These are phyloP conservation scores for Fusarium azukiicola DNA, from an alignment of 2,329 filamentous ascomycete species.

Conservation along the genomic window DNA sequence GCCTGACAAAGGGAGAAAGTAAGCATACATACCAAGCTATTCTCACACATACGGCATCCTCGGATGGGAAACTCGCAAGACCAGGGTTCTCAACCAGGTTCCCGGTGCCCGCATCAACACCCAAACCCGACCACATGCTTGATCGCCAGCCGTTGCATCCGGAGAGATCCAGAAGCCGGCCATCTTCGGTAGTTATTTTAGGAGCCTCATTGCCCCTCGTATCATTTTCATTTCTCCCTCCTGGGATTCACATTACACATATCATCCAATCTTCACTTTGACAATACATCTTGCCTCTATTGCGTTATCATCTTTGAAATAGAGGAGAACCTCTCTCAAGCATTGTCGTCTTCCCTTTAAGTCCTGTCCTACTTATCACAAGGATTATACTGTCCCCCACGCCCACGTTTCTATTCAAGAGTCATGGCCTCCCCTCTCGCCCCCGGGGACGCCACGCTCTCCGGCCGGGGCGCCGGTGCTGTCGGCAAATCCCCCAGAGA, in stretches of 20 bases:
- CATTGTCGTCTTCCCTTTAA: background rate
- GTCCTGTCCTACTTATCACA: background rate
- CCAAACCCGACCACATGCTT: constrained; percentile 36
- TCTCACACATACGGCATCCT: constrained; percentile 48
- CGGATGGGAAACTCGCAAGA: constrained; percentile 35
- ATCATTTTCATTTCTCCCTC: constrained; percentile 12
- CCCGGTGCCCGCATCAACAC: constrained; percentile 32
- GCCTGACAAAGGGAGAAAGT: constrained; percentile 6
- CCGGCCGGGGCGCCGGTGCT: constrained; percentile 33
- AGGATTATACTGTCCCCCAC: background rate
- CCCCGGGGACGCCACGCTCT: constrained; percentile 31
- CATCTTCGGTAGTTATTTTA: constrained; percentile 32
- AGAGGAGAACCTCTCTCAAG: background rate
- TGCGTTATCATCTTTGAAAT: background rate
- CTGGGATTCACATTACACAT: background rate
- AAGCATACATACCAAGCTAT: constrained; percentile 31
- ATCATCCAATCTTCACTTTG: background rate
- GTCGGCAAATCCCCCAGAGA: constrained; percentile 4
- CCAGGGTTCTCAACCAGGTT: constrained; percentile 18
- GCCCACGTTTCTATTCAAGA: background rate
- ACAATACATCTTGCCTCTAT: background rate
- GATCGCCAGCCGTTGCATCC: constrained; percentile 48
- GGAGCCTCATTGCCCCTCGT: constrained; percentile 23
- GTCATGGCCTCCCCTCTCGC: constrained; percentile 38
- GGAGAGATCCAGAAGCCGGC: constrained; percentile 36